phyloP scores from a whole-genome alignment of 192 early-diverging fungal species.

The Rhizophlyctis rosea region DNA sequence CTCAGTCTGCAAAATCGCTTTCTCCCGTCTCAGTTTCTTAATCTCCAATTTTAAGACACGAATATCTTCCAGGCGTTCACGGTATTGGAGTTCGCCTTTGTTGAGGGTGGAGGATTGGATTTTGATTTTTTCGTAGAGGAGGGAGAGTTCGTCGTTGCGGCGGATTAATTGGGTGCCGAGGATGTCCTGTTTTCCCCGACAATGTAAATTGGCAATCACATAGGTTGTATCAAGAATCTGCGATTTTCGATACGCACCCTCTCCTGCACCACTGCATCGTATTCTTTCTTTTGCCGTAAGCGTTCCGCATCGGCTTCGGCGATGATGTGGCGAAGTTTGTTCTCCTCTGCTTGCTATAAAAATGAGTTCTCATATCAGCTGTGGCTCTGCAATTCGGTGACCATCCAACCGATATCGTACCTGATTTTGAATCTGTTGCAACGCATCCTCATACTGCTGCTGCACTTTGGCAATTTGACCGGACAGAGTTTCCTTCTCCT shows the following conservation, averaged over 20 bases:
- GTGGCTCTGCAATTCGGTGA: too few species aligned
- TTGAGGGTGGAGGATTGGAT: slow-evolving; percentile 60
- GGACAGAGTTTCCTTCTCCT: slow-evolving; percentile 56
- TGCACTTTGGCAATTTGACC: slow-evolving; percentile 53
- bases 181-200: slow-evolving; percentile 43
- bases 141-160: slow-evolving; percentile 56
- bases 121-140: slow-evolving; percentile 63
- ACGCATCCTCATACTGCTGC: slow-evolving; percentile 46
- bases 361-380: too few species aligned
- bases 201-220: not conserved
- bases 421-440: slow-evolving; percentile 54
- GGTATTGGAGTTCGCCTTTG: slow-evolving; percentile 62
- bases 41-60: slow-evolving; percentile 61
- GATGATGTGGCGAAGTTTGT: slow-evolving; percentile 58
- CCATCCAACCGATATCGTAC: too few species aligned
- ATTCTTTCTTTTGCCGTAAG: slow-evolving; percentile 57
- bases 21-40: slow-evolving; percentile 55
- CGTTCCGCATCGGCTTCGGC: slow-evolving; percentile 48
- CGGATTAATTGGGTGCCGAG: slow-evolving; percentile 59
- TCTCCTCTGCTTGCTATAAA: slow-evolving; percentile 48
- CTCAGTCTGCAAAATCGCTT: slow-evolving; percentile 56
- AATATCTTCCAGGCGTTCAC: slow-evolving; percentile 60
- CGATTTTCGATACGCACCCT: slow-evolving; percentile 27
- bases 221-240: not conserved
- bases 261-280: slow-evolving; percentile 54